phyloP scores from a whole-genome alignment of 75 land plant species.

The Gnetum montanum region DNA sequence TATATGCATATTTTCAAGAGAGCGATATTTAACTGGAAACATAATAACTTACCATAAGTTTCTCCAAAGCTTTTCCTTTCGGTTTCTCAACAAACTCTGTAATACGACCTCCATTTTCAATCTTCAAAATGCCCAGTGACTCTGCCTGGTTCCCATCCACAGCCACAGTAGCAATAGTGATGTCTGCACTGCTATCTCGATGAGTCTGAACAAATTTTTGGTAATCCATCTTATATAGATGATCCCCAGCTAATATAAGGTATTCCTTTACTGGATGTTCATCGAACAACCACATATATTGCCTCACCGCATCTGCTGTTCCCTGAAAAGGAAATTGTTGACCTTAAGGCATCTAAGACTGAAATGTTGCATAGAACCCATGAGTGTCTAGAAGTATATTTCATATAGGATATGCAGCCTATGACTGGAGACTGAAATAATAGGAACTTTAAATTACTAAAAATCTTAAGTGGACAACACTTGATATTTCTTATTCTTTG shows the following conservation, averaged over 20 bases:
- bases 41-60: conserved; percentile 18
- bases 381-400: too few species aligned
- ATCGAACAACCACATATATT: conserved; percentile 68
- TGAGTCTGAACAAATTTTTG: conserved; percentile 62
- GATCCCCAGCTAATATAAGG: conserved; percentile 71
- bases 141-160: conserved; percentile 43
- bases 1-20: not conserved
- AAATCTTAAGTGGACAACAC: too few species aligned
- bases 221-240: conserved; percentile 86
- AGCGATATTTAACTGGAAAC: not conserved
- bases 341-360: too few species aligned
- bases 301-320: conserved; percentile 84
- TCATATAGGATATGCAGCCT: too few species aligned
- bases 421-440: too few species aligned
- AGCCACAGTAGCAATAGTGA: conserved; percentile 65
- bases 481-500: too few species aligned
- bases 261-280: conserved; percentile 64
- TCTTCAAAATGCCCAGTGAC: conserved; percentile 53
- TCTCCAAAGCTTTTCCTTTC: conserved; percentile 22
- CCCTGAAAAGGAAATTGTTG: too few species aligned
- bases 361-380: too few species aligned
- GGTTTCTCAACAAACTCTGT: conserved; percentile 49
- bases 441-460: too few species aligned
- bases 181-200: conserved; percentile 55
- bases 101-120: conserved; percentile 44